These are phyloP conservation scores for Poa pratensis DNA, from an alignment of 176 grass and related monocot genomes.

Conservation along the genomic window DNA sequence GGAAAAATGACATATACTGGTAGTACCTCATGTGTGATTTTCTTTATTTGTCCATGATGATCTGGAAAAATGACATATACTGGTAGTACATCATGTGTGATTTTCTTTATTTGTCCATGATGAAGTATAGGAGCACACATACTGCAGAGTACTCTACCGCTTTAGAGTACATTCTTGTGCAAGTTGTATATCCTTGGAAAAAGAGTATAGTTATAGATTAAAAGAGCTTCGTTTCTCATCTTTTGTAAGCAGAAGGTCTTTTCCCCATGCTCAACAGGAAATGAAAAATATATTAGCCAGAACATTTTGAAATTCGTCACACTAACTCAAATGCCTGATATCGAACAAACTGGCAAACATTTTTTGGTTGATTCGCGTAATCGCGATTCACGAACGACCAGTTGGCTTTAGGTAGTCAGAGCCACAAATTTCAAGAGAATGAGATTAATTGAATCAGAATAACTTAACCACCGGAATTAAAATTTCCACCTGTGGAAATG, in stretches of 20 bases:
- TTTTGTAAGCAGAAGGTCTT: neutral
- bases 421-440: neutral
- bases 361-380: neutral
- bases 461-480: neutral
- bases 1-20: neutral
- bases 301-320: neutral
- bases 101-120: slow-evolving; percentile 2
- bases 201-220: neutral
- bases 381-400: neutral
- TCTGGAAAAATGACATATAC: neutral
- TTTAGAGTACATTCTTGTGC: neutral
- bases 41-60: neutral
- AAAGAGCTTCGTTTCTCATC: neutral
- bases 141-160: neutral
- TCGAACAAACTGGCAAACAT: neutral
- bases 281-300: neutral
- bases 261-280: neutral
- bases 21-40: neutral
- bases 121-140: neutral
- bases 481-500: neutral
- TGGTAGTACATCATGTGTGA: neutral
- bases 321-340: neutral
- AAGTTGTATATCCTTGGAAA: neutral
- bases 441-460: neutral
- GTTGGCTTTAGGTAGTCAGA: neutral